Base-by-base conservation (phyloP, 176 grass and related monocot genomes). In the Paspalum notatum region DNA sequence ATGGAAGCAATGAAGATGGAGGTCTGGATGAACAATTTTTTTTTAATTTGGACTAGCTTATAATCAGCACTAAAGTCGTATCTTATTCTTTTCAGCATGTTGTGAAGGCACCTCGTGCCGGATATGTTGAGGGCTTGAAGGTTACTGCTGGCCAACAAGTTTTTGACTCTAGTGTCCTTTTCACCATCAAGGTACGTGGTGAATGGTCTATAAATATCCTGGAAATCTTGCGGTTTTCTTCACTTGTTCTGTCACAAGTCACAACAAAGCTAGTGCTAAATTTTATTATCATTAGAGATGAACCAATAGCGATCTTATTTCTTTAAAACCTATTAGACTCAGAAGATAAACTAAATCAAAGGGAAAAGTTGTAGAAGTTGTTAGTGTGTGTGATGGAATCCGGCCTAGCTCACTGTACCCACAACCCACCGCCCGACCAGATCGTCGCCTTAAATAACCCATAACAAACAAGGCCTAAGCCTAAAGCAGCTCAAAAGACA, bases 1-100 rank as follows among this genome's bases (percentile, higher is more conserved):
- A 93, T 98, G 27, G 95, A 98, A 89, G 92, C 95, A 79, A 98
- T 98, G 95, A 98, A 98, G 77, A 95, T 98, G 95, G 95, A 98
- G 95, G 95, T 98, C 43, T 7, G 67, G 55, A 81, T 40, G 16
- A 39, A 53, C 43, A 40, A 68, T 41, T 15, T 25, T 65, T 83
- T 22, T 66, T 27, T 5, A 71, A 42, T 6, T 78, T 10, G 32
- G 32, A 32, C 32, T 3, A 32, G 32, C 32, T 32, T 32, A 32
- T 32, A 32, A 32, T 32, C 32, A 32, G 32, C 32, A 32, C 3
- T 32, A 32, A 32, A 32, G 32, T 32, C 32, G 32, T 32, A 1
- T 62, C 39, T 53, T 47, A 18, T 39, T 67, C 44, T 55, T 63
- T 83, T 22, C 89, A 98, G 95, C 95, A 93, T 82, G 84, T 98